These are phyloP conservation scores for Cucurbita argyrosperma DNA, from an alignment of 306 rosid species.

Conservation along the genomic window DNA sequence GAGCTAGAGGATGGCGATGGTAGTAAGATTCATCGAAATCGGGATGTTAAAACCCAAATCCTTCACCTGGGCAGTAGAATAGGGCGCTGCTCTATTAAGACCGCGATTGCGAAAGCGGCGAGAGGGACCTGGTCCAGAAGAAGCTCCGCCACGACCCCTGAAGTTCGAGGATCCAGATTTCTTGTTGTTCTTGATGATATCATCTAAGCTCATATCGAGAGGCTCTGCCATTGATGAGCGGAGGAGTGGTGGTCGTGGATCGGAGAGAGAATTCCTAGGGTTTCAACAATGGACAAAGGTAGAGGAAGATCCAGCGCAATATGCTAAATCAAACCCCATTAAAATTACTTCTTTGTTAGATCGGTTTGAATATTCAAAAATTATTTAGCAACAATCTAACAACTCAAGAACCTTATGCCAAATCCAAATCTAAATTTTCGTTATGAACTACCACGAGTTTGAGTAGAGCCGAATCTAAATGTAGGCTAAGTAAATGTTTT, in stretches of 20 bases:
- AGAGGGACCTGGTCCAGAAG: slow-evolving; percentile 67
- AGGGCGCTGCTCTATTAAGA: slow-evolving; percentile 53
- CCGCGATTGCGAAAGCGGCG: slow-evolving; percentile 64
- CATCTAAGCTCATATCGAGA: slow-evolving; percentile 76
- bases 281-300: neutral
- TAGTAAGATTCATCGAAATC: neutral
- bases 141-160: slow-evolving; percentile 33
- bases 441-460: too few relatives aligned
- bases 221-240: slow-evolving; percentile 40
- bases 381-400: too few relatives aligned
- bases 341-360: too few relatives aligned
- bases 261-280: slow-evolving; percentile 5
- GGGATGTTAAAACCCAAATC: neutral
- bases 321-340: too few relatives aligned
- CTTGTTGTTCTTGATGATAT: slow-evolving; percentile 71
- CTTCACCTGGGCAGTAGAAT: slow-evolving; percentile 39
- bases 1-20: neutral
- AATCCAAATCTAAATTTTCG: too few relatives aligned
- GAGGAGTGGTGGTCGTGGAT: neutral
- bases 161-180: slow-evolving; percentile 54
- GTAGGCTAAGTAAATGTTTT: too few relatives aligned
- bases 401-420: too few relatives aligned
- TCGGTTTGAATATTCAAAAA: too few relatives aligned
- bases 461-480: too few relatives aligned
- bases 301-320: too few relatives aligned